A percentile compares a stretch with the other conserved stretches of the same genome.
phyloP scores from a whole-genome alignment of 768 basidiomycete genomes.

The Russula sp. region DNA sequence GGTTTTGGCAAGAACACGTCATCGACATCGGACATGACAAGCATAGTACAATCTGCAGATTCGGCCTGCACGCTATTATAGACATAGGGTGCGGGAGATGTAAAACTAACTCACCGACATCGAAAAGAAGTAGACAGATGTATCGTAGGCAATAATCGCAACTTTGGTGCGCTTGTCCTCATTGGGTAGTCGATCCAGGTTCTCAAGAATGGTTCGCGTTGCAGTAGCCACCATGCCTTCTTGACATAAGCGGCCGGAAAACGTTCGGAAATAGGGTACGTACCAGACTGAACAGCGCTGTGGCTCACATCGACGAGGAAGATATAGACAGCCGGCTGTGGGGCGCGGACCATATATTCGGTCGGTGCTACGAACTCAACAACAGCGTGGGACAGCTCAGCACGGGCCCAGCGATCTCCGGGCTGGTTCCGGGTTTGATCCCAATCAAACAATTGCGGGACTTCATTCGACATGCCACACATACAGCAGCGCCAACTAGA shows the following conservation, averaged over 20 bases:
- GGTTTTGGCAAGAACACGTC: slow-evolving; percentile 98
- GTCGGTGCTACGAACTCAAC: slow-evolving; percentile 97
- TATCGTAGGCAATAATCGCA: slow-evolving; percentile 87
- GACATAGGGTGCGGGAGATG: background rate
- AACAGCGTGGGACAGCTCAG: slow-evolving; percentile 89
- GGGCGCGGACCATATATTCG: slow-evolving; percentile 98
- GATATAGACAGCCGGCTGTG: slow-evolving; percentile 94
- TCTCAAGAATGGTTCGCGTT: slow-evolving; percentile 92
- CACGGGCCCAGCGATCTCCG: slow-evolving; percentile 89
- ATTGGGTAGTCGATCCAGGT: slow-evolving; percentile 90
- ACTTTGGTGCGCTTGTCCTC: slow-evolving; percentile 90
- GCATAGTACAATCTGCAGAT: slow-evolving; percentile 78
- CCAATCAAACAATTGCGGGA: slow-evolving; percentile 98
- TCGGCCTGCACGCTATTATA: slow-evolving; percentile 41
- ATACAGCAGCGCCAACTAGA: slow-evolving; percentile 95
- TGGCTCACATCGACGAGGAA: slow-evolving; percentile 98
- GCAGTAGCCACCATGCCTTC: slow-evolving; percentile 97
- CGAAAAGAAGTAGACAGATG: slow-evolving; percentile 94
- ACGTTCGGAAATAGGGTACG: slow-evolving; percentile 19
- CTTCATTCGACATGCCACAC: slow-evolving; percentile 98
- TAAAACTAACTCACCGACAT: slow-evolving; percentile 52
- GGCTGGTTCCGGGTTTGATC: slow-evolving; percentile 90
- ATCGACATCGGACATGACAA: slow-evolving; percentile 94
- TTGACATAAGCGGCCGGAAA: background rate
- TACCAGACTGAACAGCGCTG: slow-evolving; percentile 81